A percentile compares a stretch with the other conserved stretches of the same genome.
Conservation (phyloP, 1,284 basidiomycete species). For the Flammula alnicola region DNA sequence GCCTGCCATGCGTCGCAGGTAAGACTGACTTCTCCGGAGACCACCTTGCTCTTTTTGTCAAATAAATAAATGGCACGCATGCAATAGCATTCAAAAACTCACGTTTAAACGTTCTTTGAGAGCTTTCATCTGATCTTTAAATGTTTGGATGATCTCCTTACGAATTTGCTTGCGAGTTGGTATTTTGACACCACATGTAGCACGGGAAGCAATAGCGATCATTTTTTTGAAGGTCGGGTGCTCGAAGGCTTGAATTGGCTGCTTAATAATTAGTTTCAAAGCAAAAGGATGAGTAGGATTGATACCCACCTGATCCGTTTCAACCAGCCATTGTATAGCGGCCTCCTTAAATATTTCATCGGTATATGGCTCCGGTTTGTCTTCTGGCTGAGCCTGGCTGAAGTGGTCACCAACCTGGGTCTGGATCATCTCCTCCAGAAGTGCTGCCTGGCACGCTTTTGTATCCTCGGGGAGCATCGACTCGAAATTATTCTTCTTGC, state of each 20-base stretch:
- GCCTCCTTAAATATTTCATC: conserved; percentile 32
- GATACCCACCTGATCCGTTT: conserved; percentile 40
- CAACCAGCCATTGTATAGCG: conserved; percentile 40
- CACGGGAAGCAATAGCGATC: conserved; percentile 12
- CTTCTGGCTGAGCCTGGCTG: not conserved
- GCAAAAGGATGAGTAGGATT: not conserved
- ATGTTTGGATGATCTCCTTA: conserved; percentile 35
- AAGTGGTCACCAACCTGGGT: conserved; percentile 8
- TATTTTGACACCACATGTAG: conserved; percentile 32
- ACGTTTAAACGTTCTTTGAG: conserved; percentile 34
- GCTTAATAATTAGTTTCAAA: not conserved
- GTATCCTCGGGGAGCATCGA: conserved; percentile 11
- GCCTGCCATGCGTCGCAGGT: not conserved
- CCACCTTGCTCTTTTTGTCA: not conserved
- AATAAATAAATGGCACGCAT: too few relatives aligned
- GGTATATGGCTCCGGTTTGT: conserved; percentile 28
- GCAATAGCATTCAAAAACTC: too few relatives aligned
- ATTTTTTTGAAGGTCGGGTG: conserved; percentile 29
- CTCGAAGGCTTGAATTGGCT: conserved; percentile 37
- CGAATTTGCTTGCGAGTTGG: conserved; percentile 25
- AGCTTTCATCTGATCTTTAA: conserved; percentile 35
- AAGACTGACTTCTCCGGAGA: not conserved
- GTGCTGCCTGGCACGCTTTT: not conserved
- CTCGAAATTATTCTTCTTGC: not conserved
- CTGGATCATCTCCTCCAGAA: not conserved